Base-by-base conservation (phyloP, 495 filamentous ascomycete genomes). In the Astrothelium subdiscretum region DNA sequence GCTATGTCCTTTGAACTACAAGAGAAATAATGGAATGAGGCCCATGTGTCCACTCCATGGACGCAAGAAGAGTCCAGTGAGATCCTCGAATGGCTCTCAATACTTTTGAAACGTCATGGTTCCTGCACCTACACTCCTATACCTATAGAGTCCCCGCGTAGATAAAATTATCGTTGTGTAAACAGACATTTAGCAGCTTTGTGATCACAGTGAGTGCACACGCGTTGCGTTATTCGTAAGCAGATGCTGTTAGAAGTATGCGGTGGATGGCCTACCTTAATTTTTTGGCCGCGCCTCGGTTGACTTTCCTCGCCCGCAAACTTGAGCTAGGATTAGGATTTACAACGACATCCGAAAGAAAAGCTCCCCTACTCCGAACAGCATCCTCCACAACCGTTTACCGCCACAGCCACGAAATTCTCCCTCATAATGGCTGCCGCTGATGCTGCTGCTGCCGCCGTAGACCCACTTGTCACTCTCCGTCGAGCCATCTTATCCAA, bases 381-480 rank as follows among this genome's bases (percentile, higher is more conserved):
- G 5, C 20, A 18, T 48, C 20, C 5, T 12, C 20, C 5, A 48
- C 35, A 29, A 26, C 24, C 12, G 10, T 11, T 20, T 26, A n/a
- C 29, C 22, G 3, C 2, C 20, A 12, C 20, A 3, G 8, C 22
- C 24, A 48, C 6, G 12, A 3, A 54, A 54, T 29, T 29, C 10
- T 54, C 29, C 11, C 4, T 24, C n/a, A 35, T 2, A 11, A 51
- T 48, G 40, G 62, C 58, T 60, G 11, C 58, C 29, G 58, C 58
- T 13, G 58, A 43, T 22, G 58, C 32, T 60, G 58, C 22, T 31
- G 31, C 58, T 2, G 42, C 42, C 1, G 32, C 20, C 18, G 58
- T 42, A 15, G 91, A 96, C 69, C 84, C 91, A 51, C 87, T 96
- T 59, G 77, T 88, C 59, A 83, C 89, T 62, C 81, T 96, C 48